Base-by-base conservation (phyloP, 495 filamentous ascomycete genomes). In the Penicillium lividum region DNA sequence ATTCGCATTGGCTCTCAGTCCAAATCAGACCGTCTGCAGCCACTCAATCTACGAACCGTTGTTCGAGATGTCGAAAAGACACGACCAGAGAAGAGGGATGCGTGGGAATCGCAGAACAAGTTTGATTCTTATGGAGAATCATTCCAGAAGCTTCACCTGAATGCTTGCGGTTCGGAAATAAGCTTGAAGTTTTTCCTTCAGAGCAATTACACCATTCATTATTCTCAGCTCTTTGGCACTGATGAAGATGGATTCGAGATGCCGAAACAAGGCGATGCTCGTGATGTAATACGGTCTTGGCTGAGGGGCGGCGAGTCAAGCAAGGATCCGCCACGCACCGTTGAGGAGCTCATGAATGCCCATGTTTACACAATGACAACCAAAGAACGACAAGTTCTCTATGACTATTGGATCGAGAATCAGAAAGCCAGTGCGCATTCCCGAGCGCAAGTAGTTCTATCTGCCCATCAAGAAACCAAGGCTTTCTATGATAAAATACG, bases 1-100 rank as follows among this genome's bases (percentile, higher is more conserved):
- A 59, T 65, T 9, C 59, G 63, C 27, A 61, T 61, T 51, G 59
- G 63, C 1, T 30, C 56, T 53, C 48, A 59, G 42, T 50, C 43
- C 47, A 59, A 62, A 50, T 46, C 53, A 7, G 43, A 46, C n/a
- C 10, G 2, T 18, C 11, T 55, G 22, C 18, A 55, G 18, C n/a
- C n/a, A 15, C 15, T 47, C 25, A 65, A 65, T 42, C 59, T 65
- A 50, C 58, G 59, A 22, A 54, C 36, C 5, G 51, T 58, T 44
- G 45, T 58, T 16, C 49, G 54, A 1, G 43, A 53, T 31, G 30
- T 57, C 16, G 50, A 46, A 1, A 65, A 59, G 59, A 65, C 63
- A 30, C 51, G 53, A 42, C 25, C 56, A 46, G 63, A 65, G 33
- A 55, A 30, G 16, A 28, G 13, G 9, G 9, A 8, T 16, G 36